Conservation (phyloP, 1,284 basidiomycete genomes). For the Malassezia dermatis region DNA sequence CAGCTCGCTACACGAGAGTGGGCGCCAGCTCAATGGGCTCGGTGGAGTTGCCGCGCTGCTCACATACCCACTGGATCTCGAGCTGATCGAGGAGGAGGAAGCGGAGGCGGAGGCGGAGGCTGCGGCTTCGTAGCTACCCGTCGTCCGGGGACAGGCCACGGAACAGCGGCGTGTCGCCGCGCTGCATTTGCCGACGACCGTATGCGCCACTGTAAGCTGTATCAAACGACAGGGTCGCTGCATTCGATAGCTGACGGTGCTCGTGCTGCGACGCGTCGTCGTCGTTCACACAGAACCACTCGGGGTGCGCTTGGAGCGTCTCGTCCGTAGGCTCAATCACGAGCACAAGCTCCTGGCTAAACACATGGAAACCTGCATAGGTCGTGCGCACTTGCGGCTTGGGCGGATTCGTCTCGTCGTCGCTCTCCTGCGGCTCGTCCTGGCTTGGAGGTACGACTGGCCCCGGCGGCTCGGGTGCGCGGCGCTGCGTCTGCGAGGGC, state of each 20-base stretch:
- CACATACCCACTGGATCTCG: conserved; percentile 89
- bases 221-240: not conserved
- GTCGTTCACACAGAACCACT: conserved; percentile 9
- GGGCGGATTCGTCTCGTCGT: not conserved
- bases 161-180: conserved; percentile 8
- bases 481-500: not conserved
- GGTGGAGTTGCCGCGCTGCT: conserved; percentile 92
- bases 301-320: not conserved
- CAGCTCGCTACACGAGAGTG: conserved; percentile 97
- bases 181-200: not conserved
- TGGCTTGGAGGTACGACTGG: not conserved
- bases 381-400: conserved; percentile 10
- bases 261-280: conserved; percentile 5
- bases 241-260: not conserved
- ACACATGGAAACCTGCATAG: conserved; percentile 11
- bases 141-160: conserved; percentile 4
- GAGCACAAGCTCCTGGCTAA: conserved; percentile 10
- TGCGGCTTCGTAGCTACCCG: not conserved
- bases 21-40: conserved; percentile 73
- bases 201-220: not conserved
- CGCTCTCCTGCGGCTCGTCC: not conserved
- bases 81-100: conserved; percentile 57
- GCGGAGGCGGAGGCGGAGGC: conserved; percentile 15
- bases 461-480: not conserved
- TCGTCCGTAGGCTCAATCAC: conserved; percentile 13